These are phyloP conservation scores for Phytophthora pluvialis DNA, from an alignment of 352 stramenopile genomes.

Conservation along the genomic window DNA sequence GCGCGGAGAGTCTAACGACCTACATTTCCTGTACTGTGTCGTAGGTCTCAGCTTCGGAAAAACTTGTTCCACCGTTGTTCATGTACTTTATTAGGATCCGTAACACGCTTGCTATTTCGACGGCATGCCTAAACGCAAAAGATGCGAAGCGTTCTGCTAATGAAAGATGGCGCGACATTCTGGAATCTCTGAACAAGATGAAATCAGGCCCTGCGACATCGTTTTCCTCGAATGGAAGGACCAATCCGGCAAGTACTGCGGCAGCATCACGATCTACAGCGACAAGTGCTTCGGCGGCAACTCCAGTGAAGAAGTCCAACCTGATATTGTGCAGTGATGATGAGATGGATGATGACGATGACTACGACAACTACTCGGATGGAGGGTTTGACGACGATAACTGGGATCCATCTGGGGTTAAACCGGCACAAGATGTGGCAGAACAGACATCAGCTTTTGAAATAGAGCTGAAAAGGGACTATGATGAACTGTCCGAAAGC, in stretches of 20 bases:
- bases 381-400: conserved; percentile 39
- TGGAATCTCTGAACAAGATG: conserved; percentile 54
- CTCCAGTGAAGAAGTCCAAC: conserved; percentile 37
- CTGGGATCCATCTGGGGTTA: conserved; percentile 41
- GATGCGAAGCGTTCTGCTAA: conserved; percentile 77
- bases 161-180: conserved; percentile 71
- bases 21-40: not conserved
- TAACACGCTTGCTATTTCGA: conserved; percentile 52
- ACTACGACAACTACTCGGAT: conserved; percentile 56
- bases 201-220: conserved; percentile 3
- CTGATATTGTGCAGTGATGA: conserved; percentile 72
- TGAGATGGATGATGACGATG: conserved; percentile 62
- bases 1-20: conserved; percentile 1
- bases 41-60: conserved; percentile 41
- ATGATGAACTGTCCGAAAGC: conserved; percentile 59
- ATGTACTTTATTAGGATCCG: conserved; percentile 68
- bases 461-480: conserved; percentile 45
- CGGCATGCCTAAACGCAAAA: conserved; percentile 69
- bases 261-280: conserved; percentile 8
- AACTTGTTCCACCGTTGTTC: conserved; percentile 43
- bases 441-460: conserved; percentile 37
- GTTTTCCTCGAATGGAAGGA: conserved; percentile 18
- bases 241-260: conserved; percentile 3
- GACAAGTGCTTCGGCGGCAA: not conserved
- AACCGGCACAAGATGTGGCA: conserved; percentile 21